Evolutionary conservation across 2,329 filamentous ascomycete species (phyloP).

Genomic region (Clarireedia monteithiana): DNA sequence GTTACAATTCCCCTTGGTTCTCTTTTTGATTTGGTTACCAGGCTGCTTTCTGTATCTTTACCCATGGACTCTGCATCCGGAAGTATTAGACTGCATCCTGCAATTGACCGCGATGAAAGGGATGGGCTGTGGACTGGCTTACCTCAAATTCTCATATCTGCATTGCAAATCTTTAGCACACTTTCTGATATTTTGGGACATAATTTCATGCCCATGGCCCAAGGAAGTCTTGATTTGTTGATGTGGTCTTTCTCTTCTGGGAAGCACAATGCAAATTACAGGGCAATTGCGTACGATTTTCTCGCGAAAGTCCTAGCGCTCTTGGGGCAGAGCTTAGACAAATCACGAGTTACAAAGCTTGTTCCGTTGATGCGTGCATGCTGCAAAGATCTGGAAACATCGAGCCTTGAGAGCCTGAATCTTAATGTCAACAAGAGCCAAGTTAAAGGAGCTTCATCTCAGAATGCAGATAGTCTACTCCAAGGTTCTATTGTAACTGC

Average conservation of each 20-base stretch:
- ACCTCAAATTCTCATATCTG: slow-evolving; percentile 65
- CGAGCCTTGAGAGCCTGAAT: slow-evolving; percentile 27
- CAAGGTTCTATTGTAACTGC: slow-evolving; percentile 20
- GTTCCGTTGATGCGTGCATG: slow-evolving; percentile 55
- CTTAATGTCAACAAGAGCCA: slow-evolving; percentile 25
- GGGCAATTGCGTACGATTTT: slow-evolving; percentile 53
- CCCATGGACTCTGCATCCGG: slow-evolving; percentile 26
- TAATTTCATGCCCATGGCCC: slow-evolving; percentile 50
- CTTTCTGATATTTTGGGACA: slow-evolving; percentile 51
- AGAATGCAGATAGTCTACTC: slow-evolving; percentile 69
- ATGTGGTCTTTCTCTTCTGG: slow-evolving; percentile 60
- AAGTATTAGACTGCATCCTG: slow-evolving; percentile 55
- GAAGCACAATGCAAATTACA: slow-evolving; percentile 45
- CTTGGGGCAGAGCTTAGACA: slow-evolving; percentile 52
- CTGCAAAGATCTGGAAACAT: slow-evolving; percentile 64
- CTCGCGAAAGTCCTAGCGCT: slow-evolving; percentile 49
- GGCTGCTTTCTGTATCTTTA: slow-evolving; percentile 59
- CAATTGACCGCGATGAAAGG: slow-evolving; percentile 71
- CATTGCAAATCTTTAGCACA: slow-evolving; percentile 52
- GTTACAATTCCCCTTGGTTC: slow-evolving; percentile 61
- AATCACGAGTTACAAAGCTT: slow-evolving; percentile 56
- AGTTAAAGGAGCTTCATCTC: slow-evolving; percentile 27
- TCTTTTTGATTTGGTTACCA: slow-evolving; percentile 60
- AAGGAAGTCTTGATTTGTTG: slow-evolving; percentile 62
- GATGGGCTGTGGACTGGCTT: slow-evolving; percentile 69